These are phyloP conservation scores for Ceratobasidium theobromae DNA, from an alignment of 1,284 basidiomycete species.

Conservation along the genomic window DNA sequence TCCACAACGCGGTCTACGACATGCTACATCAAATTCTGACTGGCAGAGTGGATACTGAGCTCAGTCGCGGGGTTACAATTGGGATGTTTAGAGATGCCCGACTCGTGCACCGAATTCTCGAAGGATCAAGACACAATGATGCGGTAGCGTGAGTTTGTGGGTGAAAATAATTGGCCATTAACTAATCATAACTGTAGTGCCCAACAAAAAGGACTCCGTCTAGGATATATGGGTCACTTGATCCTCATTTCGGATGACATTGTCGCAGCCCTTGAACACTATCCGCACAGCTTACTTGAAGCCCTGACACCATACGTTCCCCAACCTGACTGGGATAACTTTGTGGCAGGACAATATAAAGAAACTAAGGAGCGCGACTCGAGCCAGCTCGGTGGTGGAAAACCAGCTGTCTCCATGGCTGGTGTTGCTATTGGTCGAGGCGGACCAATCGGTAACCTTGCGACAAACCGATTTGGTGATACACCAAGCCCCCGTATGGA, in stretches of 20 bases:
- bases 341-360: constrained; percentile 76
- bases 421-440: constrained; percentile 38
- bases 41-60: constrained; percentile 72
- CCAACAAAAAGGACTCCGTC: constrained; percentile 69
- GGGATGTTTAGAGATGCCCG: constrained; percentile 78
- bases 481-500: constrained; percentile 47
- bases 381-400: constrained; percentile 76
- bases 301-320: constrained; percentile 67
- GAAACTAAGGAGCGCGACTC: constrained; percentile 84
- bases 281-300: constrained; percentile 75
- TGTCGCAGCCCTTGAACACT: constrained; percentile 79
- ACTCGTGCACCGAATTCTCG: constrained; percentile 79
- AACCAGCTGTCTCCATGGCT: constrained; percentile 39
- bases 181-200: constrained; percentile 45
- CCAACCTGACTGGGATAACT: constrained; percentile 83
- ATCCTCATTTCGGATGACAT: constrained; percentile 92
- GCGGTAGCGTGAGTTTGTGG: constrained; percentile 57
- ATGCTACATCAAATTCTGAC: constrained; percentile 94
- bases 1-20: constrained; percentile 97
- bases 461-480: constrained; percentile 51
- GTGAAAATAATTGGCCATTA: neutral
- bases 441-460: constrained; percentile 35
- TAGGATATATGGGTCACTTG: constrained; percentile 97
- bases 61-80: constrained; percentile 79
- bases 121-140: constrained; percentile 80